phyloP scores from a whole-genome alignment of 2,329 filamentous ascomycete genomes.

The Nemania sp. region DNA sequence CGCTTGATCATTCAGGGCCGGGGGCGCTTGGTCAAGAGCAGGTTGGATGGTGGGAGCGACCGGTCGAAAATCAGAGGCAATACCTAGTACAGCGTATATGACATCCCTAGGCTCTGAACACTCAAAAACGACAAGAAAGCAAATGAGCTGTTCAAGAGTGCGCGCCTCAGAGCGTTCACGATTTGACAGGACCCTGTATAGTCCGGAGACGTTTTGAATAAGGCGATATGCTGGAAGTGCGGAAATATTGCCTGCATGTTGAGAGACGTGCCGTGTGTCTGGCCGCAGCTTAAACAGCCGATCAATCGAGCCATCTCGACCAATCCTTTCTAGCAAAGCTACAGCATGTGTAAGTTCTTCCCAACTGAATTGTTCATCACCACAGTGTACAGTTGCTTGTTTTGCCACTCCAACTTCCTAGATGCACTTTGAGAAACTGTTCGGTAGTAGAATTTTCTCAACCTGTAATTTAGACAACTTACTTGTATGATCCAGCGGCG shows the following conservation, averaged over 20 bases:
- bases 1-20: background rate
- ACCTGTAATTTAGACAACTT: background rate
- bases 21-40: background rate
- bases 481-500: slow-evolving; percentile 2
- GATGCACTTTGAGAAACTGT: background rate
- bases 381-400: slow-evolving; percentile 13
- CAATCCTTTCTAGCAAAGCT: slow-evolving; percentile 11
- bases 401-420: slow-evolving; percentile 11
- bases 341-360: slow-evolving; percentile 1
- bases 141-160: slow-evolving; percentile 15
- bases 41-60: background rate
- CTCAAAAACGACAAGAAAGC: slow-evolving; percentile 12
- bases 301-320: slow-evolving; percentile 6
- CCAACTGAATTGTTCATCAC: background rate
- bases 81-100: slow-evolving; percentile 17
- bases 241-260: slow-evolving; percentile 9
- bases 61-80: slow-evolving; percentile 4
- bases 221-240: slow-evolving; percentile 15
- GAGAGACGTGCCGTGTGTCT: background rate
- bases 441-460: background rate
- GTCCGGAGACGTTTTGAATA: background rate
- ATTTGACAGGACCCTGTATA: background rate
- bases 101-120: slow-evolving; percentile 12
- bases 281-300: background rate
- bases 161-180: background rate